A percentile compares a stretch with the other conserved stretches of the same genome.
Conservation (phyloP, 371 early-diverging fungal genomes). For the Mycotypha africana region DNA sequence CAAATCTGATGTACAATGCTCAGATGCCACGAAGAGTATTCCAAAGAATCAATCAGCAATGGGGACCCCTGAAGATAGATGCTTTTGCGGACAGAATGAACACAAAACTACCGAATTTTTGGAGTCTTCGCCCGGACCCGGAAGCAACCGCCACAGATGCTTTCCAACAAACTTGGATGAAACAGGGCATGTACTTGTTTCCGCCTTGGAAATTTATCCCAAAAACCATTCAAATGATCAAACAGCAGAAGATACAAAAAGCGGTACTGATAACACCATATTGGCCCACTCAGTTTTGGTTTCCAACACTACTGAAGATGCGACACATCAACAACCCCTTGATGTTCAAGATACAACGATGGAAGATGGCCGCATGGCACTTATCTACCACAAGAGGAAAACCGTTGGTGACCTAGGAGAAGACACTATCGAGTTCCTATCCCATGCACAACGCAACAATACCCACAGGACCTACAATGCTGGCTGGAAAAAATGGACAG, state of each 20-base stretch:
- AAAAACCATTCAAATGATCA: background rate
- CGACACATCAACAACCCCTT: background rate
- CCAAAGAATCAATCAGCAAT: no score
- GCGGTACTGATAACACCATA: background rate
- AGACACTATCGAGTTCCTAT: background rate
- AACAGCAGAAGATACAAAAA: background rate
- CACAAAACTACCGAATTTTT: slow-evolving; percentile 5
- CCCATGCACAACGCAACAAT: background rate
- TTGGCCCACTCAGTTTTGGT: background rate
- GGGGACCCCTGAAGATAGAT: slow-evolving; percentile 13
- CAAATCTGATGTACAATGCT: no score
- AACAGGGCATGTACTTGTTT: slow-evolving; percentile 3
- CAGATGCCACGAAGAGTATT: no score
- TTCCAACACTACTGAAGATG: background rate
- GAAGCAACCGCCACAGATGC: slow-evolving; percentile 1
- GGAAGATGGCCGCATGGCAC: slow-evolving; percentile 7
- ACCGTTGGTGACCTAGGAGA: slow-evolving; percentile 1
- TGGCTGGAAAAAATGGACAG: background rate
- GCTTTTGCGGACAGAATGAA: slow-evolving; percentile 10
- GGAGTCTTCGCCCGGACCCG: slow-evolving; percentile 4
- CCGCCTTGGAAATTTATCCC: slow-evolving; percentile 15
- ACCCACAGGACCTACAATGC: background rate
- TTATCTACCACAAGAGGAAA: slow-evolving; percentile 9
- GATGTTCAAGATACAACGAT: background rate
- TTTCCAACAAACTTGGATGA: slow-evolving; percentile 5